Conservation (phyloP, 768 basidiomycete species). For the Agaricus blazei region DNA sequence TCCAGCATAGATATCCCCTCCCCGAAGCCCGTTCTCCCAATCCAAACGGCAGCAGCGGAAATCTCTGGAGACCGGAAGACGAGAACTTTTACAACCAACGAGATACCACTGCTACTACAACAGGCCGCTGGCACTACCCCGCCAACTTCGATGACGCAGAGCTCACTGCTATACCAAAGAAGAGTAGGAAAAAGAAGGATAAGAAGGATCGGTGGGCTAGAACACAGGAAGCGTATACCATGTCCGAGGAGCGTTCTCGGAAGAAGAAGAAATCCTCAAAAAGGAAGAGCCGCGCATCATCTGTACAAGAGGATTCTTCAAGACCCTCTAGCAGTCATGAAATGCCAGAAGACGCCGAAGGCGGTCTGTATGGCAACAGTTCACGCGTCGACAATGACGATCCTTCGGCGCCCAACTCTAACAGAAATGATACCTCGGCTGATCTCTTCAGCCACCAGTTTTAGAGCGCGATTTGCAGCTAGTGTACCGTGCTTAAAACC, state of each 20-base stretch:
- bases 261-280: conserved; percentile 48
- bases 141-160: conserved; percentile 74
- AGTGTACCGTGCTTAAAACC: not conserved
- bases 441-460: conserved; percentile 67
- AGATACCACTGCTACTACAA: conserved; percentile 34
- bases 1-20: conserved; percentile 31
- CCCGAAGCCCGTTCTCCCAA: conserved; percentile 27
- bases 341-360: conserved; percentile 70
- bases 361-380: conserved; percentile 54
- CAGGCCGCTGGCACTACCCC: conserved; percentile 79
- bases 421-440: conserved; percentile 21
- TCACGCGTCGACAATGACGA: conserved; percentile 13
- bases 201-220: conserved; percentile 88
- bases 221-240: conserved; percentile 78
- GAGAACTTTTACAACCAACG: conserved; percentile 66
- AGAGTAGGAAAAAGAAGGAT: conserved; percentile 59
- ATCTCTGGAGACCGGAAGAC: conserved; percentile 71
- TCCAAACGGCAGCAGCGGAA: conserved; percentile 47
- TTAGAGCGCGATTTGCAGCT: conserved; percentile 21
- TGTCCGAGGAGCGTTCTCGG: conserved; percentile 37
- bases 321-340: conserved; percentile 40
- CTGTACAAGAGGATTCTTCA: conserved; percentile 13
- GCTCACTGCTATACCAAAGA: conserved; percentile 30
- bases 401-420: conserved; percentile 11
- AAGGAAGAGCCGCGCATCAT: conserved; percentile 53